phyloP scores from a whole-genome alignment of 73 alveolate species.

The Paramecium sonneborni region DNA sequence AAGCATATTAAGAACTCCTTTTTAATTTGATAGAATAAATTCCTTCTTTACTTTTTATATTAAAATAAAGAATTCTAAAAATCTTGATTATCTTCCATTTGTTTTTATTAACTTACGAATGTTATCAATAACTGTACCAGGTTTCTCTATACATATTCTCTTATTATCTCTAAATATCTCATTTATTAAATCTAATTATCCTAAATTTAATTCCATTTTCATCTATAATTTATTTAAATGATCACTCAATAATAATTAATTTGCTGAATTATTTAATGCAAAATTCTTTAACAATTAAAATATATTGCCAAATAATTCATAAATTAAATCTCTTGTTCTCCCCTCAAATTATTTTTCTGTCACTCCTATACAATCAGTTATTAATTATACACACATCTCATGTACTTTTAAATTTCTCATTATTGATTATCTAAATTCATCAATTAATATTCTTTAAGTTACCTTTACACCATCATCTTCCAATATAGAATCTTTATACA shows the following conservation, averaged over 20 bases:
- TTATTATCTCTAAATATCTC: constrained; percentile 65
- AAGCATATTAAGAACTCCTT: constrained; percentile 53
- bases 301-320: not conserved
- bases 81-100: constrained; percentile 64
- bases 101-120: constrained; percentile 38
- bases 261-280: not conserved
- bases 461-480: not conserved
- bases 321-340: not conserved
- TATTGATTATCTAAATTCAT: constrained; percentile 59
- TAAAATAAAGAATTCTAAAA: constrained; percentile 57
- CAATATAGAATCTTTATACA: constrained; percentile 32
- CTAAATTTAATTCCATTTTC: constrained; percentile 52
- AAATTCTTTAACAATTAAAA: constrained; percentile 53
- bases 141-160: constrained; percentile 61
- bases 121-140: constrained; percentile 49
- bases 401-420: constrained; percentile 58
- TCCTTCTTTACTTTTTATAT: constrained; percentile 59
- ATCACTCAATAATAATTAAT: constrained; percentile 59
- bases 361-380: constrained; percentile 48
- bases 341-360: not conserved
- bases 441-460: not conserved
- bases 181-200: constrained; percentile 44
- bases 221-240: constrained; percentile 44
- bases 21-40: constrained; percentile 16
- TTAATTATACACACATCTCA: constrained; percentile 35